A percentile compares a stretch with the other conserved stretches of the same genome.
Evolutionary conservation across 441 rosid species (phyloP).

Genomic region (Adansonia madagascariensis): DNA sequence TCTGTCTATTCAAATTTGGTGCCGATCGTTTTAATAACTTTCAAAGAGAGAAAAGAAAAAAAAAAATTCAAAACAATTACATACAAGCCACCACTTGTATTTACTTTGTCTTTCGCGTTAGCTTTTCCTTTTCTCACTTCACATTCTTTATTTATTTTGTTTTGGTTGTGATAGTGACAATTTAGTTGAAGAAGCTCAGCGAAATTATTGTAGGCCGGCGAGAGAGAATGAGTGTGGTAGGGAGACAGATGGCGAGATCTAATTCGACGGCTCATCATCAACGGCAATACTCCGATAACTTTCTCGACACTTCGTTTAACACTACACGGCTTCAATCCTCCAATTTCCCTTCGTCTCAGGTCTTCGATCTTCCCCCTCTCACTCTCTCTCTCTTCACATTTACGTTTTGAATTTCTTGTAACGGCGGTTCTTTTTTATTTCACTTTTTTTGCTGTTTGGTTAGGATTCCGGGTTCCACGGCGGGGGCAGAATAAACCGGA

Average conservation of each 20-base stretch:
- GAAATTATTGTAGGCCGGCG: neutral
- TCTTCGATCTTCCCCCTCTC: conserved; percentile 8
- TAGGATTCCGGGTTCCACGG: conserved; percentile 44
- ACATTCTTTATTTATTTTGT: neutral
- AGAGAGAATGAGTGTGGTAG: conserved; percentile 41
- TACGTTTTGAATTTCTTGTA: neutral
- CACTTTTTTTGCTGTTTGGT: neutral
- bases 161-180: neutral
- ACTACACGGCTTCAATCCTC: conserved; percentile 48
- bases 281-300: conserved; percentile 61
- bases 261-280: conserved; percentile 51
- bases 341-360: conserved; percentile 38
- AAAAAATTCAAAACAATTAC: conserved; percentile 22
- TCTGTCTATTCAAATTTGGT: neutral
- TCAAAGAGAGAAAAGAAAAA: neutral
- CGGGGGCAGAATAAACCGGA: conserved; percentile 44
- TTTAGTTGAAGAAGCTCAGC: neutral
- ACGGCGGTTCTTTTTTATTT: neutral
- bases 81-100: neutral
- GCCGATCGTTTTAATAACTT: neutral
- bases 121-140: neutral
- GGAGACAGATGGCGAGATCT: conserved; percentile 52
- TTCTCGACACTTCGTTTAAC: conserved; percentile 39
- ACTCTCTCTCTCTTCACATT: neutral
- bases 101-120: conserved; percentile 5